Evolutionary conservation across 2,329 filamentous ascomycete genomes (phyloP), one percentile per base, ranked within the genome.

Genomic region (Arthrobotrys sinensis): DNA sequence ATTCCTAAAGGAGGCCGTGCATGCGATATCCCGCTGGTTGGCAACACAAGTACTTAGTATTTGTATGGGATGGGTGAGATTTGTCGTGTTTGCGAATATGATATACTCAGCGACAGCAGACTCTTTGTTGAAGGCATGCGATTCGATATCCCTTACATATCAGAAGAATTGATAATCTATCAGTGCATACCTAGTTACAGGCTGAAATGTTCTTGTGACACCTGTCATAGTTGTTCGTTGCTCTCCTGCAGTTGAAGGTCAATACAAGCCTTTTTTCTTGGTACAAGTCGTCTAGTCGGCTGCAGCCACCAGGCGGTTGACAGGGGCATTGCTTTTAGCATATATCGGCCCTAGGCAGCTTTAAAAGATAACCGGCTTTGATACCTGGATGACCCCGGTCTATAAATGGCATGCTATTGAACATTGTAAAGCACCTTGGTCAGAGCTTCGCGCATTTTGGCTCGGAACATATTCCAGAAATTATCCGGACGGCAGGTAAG

Each of bases 241-340:
- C 36, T 60, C 14, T n/a, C 21, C 55, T 43, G 55, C 19, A 55
- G n/a, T 24, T 73, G 60, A 75, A 77, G 38, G 73, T 77, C 66
- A 71, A 77, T 77, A 77, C 69, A 77, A 77, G 73, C 73, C 64
- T 77, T 76, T 52, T 76, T 60, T 72, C 50, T 50, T 65, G 48
- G 60, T 36, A 24, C 50, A 50, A 48, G 50, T 73, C 69, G 69
- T 63, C 60, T 65, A 48, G 62, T 73, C 69, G 69, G 69, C 69
- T 65, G 69, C 69, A 73, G 69, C 69, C 68, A 72, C 68, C 43
- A 66, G 62, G 24, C 69, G 60, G 69, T 50, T 60, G 55, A 66
- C 68, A 72, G 69, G 69, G 69, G 14, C n/a, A 53, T 65, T 12
- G 43, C 45, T 36, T 66, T 73, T 73, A 73, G 69, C 69, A 71